Percentiles rank a stretch among this genome's conserved stretches.
phyloP scores from a whole-genome alignment of 2,329 filamentous ascomycete species.

The Cercospora sesami region DNA sequence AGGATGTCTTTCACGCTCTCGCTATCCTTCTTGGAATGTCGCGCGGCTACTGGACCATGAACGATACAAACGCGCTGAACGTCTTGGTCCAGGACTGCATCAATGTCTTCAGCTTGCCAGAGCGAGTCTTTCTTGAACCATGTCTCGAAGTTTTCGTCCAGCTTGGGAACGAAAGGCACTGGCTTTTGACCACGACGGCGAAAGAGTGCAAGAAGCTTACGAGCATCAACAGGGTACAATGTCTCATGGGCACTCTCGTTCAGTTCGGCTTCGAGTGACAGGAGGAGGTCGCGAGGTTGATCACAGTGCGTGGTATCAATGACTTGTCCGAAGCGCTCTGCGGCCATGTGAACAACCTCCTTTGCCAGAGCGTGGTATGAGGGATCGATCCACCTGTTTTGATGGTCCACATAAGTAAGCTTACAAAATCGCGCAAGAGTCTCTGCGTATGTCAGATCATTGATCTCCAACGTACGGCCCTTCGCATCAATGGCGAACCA shows the following conservation, averaged over 20 bases:
- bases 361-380: neutral
- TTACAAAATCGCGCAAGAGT: neutral
- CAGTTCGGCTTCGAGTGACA: neutral
- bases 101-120: neutral
- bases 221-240: neutral
- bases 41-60: neutral
- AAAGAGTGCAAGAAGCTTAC: neutral
- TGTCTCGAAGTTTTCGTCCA: neutral
- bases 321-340: neutral
- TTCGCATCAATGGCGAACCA: neutral
- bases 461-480: neutral
- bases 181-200: neutral
- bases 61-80: neutral
- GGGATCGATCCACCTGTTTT: neutral
- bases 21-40: neutral
- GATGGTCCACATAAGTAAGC: neutral
- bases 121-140: neutral
- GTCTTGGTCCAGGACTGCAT: neutral
- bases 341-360: neutral
- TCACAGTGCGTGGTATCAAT: neutral
- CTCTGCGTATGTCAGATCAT: neutral
- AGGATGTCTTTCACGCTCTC: neutral
- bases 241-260: neutral
- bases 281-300: neutral
- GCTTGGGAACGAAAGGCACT: neutral